phyloP scores from a whole-genome alignment of 2,329 filamentous ascomycete species.

The Penicillium sp. region DNA sequence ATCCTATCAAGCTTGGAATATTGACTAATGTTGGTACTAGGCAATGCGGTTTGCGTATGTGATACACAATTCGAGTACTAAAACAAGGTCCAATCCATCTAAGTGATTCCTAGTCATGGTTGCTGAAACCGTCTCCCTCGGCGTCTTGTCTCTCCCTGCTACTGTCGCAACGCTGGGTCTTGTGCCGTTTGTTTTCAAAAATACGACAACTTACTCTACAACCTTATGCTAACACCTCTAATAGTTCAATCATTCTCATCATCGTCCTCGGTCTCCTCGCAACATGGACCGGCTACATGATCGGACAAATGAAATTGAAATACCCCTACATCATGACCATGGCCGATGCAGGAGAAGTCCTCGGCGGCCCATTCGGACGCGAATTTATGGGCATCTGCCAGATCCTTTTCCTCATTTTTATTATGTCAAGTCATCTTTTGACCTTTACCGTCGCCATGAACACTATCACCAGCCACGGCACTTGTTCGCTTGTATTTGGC shows the following conservation, averaged over 20 bases:
- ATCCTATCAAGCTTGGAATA: conserved; percentile 16
- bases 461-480: conserved; percentile 65
- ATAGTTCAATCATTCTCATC: conserved; percentile 59
- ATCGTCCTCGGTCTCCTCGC: conserved; percentile 60
- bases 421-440: conserved; percentile 73
- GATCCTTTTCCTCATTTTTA: conserved; percentile 69
- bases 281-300: conserved; percentile 66
- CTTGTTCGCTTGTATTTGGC: conserved; percentile 69
- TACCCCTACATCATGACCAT: conserved; percentile 69
- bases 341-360: conserved; percentile 69
- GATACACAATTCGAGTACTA: neutral
- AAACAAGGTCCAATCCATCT: neutral
- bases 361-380: conserved; percentile 65
- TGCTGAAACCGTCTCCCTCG: conserved; percentile 62
- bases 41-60: conserved; percentile 52
- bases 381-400: conserved; percentile 68
- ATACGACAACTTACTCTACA: neutral
- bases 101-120: conserved; percentile 53
- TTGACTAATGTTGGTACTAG: conserved; percentile 19
- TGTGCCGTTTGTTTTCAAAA: conserved; percentile 44
- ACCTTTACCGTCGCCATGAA: conserved; percentile 74
- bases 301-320: conserved; percentile 63
- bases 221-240: conserved; percentile 10
- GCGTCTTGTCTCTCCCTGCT: conserved; percentile 60
- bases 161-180: conserved; percentile 59